Evolutionary conservation across 163 green algal species (phyloP).

Genomic region (Prototheca wickerhamii): DNA sequence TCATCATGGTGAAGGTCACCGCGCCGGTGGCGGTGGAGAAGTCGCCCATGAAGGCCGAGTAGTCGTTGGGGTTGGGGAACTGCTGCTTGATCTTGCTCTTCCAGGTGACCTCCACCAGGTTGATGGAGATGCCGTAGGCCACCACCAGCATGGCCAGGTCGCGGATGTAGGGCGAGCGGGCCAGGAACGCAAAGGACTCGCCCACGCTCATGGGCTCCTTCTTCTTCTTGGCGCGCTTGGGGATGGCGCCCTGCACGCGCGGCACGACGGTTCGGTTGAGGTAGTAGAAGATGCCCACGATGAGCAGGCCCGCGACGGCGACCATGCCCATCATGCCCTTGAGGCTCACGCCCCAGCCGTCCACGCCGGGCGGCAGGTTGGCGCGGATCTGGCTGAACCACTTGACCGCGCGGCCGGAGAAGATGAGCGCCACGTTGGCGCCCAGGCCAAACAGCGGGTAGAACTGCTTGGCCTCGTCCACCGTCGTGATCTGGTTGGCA

Average conservation of each 20-base stretch:
- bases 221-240: slow-evolving; percentile 52
- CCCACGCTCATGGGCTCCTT: slow-evolving; percentile 86
- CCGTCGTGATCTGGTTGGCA: slow-evolving; percentile 93
- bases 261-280: slow-evolving; percentile 82
- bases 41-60: slow-evolving; percentile 97
- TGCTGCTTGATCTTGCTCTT: slow-evolving; percentile 99
- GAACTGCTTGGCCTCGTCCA: slow-evolving; percentile 96
- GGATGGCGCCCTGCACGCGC: slow-evolving; percentile 6
- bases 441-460: slow-evolving; percentile 98
- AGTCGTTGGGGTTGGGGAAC: slow-evolving; percentile 99
- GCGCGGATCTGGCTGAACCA: slow-evolving; percentile 81
- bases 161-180: slow-evolving; percentile 91
- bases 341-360: slow-evolving; percentile 94
- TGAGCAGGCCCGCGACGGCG: slow-evolving; percentile 76
- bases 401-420: slow-evolving; percentile 93
- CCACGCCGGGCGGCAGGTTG: slow-evolving; percentile 85
- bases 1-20: slow-evolving; percentile 97
- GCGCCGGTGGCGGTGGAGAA: slow-evolving; percentile 88
- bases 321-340: slow-evolving; percentile 97
- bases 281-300: slow-evolving; percentile 72
- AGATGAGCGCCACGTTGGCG: slow-evolving; percentile 97
- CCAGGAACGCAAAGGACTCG: slow-evolving; percentile 93
- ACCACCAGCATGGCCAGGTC: slow-evolving; percentile 92
- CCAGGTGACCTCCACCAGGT: slow-evolving; percentile 99
- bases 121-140: slow-evolving; percentile 97